Conservation (phyloP, 805 yeast genomes). For the Metschnikowia peoriensis region DNA sequence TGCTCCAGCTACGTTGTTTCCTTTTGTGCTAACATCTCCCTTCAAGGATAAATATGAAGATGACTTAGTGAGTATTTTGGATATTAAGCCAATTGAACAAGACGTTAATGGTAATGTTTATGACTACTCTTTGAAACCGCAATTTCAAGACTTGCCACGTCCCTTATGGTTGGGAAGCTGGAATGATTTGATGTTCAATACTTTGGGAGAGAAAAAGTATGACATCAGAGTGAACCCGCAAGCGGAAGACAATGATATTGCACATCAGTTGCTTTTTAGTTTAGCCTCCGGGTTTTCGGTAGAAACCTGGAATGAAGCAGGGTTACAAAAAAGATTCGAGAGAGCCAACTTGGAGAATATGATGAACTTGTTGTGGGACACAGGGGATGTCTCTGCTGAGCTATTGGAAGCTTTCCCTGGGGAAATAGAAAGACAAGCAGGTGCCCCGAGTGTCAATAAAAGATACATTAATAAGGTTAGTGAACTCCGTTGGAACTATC, state of each 20-base stretch:
- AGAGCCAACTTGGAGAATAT: constrained; percentile 1
- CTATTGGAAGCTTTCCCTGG: not conserved
- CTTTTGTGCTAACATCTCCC: not conserved
- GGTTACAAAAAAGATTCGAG: constrained; percentile 3
- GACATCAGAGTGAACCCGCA: constrained; percentile 4
- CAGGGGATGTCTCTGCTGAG: not conserved
- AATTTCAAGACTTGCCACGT: constrained; percentile 1
- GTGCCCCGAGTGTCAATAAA: not conserved
- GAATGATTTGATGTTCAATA: constrained; percentile 5
- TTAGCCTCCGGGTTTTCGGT: constrained; percentile 7
- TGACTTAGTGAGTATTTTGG: constrained; percentile 6
- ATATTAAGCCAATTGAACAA: not conserved
- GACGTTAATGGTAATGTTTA: not conserved
- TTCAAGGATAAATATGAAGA: not conserved
- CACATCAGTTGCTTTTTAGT: constrained; percentile 3
- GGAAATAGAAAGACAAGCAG: constrained; percentile 1
- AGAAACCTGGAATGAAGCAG: not conserved
- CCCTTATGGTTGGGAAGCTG: constrained; percentile 5
- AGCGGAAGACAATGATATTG: not conserved
- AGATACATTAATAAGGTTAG: not conserved
- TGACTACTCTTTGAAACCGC: constrained; percentile 1
- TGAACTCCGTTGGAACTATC: constrained; percentile 1
- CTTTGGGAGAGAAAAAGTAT: constrained; percentile 3
- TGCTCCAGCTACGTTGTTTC: not conserved
- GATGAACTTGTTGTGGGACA: constrained; percentile 6